phyloP scores from a whole-genome alignment of 495 filamentous ascomycete species.

The Penicillium coprophilum region DNA sequence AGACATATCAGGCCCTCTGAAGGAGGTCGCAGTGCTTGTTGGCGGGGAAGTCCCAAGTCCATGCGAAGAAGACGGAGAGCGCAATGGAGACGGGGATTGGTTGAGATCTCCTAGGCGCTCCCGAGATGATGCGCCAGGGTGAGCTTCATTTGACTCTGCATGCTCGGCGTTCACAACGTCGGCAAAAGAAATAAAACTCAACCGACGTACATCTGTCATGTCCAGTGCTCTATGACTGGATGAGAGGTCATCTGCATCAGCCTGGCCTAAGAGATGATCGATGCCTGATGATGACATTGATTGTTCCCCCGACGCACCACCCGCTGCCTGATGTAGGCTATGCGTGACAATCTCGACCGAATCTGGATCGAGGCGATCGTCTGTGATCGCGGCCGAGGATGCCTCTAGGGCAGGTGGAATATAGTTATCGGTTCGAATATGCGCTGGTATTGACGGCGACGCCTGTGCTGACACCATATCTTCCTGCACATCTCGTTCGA shows the following conservation, averaged over 20 bases:
- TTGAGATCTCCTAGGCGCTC: slow-evolving; percentile 33
- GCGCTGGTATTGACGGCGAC: slow-evolving; percentile 71
- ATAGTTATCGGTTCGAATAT: slow-evolving; percentile 88
- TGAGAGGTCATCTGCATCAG: slow-evolving; percentile 62
- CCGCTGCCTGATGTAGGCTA: slow-evolving; percentile 74
- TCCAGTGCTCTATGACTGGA: slow-evolving; percentile 55
- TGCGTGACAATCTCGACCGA: slow-evolving; percentile 87
- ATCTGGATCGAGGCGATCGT: slow-evolving; percentile 53
- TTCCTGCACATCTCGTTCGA: slow-evolving; percentile 92
- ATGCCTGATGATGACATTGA: slow-evolving; percentile 33
- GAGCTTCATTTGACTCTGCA: slow-evolving; percentile 37
- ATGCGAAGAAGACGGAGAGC: slow-evolving; percentile 67
- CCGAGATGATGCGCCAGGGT: not conserved
- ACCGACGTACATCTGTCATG: slow-evolving; percentile 70
- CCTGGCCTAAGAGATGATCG: slow-evolving; percentile 32
- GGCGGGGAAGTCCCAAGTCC: slow-evolving; percentile 63
- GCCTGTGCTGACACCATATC: slow-evolving; percentile 56
- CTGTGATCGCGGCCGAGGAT: slow-evolving; percentile 83
- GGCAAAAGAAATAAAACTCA: slow-evolving; percentile 92
- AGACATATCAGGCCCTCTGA: slow-evolving; percentile 64
- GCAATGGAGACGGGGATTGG: slow-evolving; percentile 71
- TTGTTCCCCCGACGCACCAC: slow-evolving; percentile 38
- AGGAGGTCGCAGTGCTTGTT: slow-evolving; percentile 62
- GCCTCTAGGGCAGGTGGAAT: slow-evolving; percentile 90
- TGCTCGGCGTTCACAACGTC: slow-evolving; percentile 93